Conservation (phyloP, 345 rosid genomes). For the Raphanus sativus region DNA sequence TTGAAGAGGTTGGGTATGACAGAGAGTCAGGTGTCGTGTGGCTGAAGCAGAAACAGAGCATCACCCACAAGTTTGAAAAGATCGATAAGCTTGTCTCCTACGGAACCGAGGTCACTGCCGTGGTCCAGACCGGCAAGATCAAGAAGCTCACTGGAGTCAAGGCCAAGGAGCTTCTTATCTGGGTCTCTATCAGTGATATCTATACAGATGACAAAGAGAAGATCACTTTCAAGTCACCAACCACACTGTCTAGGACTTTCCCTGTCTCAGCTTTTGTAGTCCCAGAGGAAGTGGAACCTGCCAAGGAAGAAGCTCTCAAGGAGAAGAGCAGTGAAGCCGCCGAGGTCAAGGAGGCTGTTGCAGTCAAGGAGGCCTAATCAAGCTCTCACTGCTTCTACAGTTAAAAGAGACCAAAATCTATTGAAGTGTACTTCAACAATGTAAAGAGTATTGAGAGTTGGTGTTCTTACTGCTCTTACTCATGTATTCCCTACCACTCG, state of each 20-base stretch:
- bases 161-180: slow-evolving; percentile 80
- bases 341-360: slow-evolving; percentile 28
- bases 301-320: slow-evolving; percentile 22
- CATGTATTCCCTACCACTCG: slow-evolving; percentile 32
- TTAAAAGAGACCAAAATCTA: slow-evolving; percentile 9
- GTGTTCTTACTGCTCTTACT: slow-evolving; percentile 24
- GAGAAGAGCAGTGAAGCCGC: slow-evolving; percentile 30
- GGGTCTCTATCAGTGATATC: slow-evolving; percentile 69
- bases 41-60: slow-evolving; percentile 81
- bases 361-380: slow-evolving; percentile 35
- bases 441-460: slow-evolving; percentile 3
- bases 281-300: slow-evolving; percentile 44
- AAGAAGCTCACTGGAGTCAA: slow-evolving; percentile 97
- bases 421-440: slow-evolving; percentile 4
- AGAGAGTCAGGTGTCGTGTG: slow-evolving; percentile 87
- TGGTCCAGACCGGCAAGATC: slow-evolving; percentile 58
- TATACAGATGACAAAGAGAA: slow-evolving; percentile 52
- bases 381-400: neutral
- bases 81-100: slow-evolving; percentile 61
- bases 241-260: slow-evolving; percentile 72
- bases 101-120: slow-evolving; percentile 77
- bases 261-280: slow-evolving; percentile 66
- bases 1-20: slow-evolving; percentile 73
- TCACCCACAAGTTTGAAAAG: slow-evolving; percentile 75
- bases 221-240: slow-evolving; percentile 74